Evolutionary conservation across 1,139 yeast genomes (phyloP), one percentile per base, ranked within the genome.

Genomic region (Pichia sp.): DNA sequence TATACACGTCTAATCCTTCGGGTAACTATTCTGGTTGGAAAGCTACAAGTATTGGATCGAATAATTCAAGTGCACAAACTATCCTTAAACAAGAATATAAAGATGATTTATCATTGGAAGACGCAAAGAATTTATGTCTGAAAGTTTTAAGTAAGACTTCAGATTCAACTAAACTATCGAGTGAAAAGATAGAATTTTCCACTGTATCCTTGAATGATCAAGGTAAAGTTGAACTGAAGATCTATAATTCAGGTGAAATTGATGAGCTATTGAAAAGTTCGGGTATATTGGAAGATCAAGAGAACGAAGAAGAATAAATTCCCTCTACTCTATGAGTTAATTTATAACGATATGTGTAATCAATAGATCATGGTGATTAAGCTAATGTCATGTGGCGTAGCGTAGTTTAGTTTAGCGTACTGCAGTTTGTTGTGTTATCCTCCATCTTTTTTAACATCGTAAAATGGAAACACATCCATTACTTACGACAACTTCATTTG

Each of bases 1-100:
- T 94, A 58, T 94, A 85, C 69, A 90, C 96, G 20, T 85, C 96
- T 22, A 92, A 94, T 65, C 99, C 99, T 15, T 85, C 96, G 0
- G 99, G 99, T 35, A 94, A 94, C 69, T 94, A 89, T 66, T 81
- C 95, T 36, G 98, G 98, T 26, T 94, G 99, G 99, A 89, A 86
- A 68, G 98, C 98, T 41, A 90, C 97, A 39, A 79, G 90, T 60
- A 92, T 92, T 54, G 99, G 99, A 39, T 96, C 97, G 49, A 94
- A 92, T 69, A 90, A 88, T 56, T 80, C 96, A 6, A 90, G 96
- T 40, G 97, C 97, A 2, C 98, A 94, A 70, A 90, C 98, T 1
- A 72, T 94, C 56, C 75, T 94, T 63, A 94, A 92, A 69, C 95
- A 90, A 70, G 98, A 94, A 62, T 94, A 86, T 71, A 88, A 85